These are phyloP conservation scores for Novymonas esmeraldas DNA, from an alignment of 208 protist genomes.

Conservation along the genomic window DNA sequence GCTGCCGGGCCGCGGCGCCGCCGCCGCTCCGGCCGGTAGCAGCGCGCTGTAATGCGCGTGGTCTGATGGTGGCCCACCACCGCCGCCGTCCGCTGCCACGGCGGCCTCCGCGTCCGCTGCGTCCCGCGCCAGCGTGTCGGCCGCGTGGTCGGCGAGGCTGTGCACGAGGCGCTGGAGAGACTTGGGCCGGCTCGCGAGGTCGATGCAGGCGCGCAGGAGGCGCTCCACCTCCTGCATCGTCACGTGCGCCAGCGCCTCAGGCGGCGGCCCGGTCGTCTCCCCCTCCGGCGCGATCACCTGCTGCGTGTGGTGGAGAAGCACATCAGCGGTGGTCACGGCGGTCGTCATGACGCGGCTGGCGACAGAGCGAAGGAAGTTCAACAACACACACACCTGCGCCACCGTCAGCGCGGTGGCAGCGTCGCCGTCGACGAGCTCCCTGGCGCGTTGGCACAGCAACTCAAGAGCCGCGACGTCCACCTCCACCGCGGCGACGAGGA, in stretches of 20 bases:
- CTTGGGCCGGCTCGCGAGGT: conserved; percentile 34
- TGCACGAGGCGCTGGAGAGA: conserved; percentile 5
- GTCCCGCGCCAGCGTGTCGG: conserved; percentile 10
- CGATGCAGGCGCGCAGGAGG: conserved; percentile 39
- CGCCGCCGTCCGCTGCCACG: too few species aligned
- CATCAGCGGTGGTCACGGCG: conserved; percentile 38
- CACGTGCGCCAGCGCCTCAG: conserved; percentile 11
- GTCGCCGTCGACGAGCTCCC: not conserved
- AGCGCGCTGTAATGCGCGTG: not conserved
- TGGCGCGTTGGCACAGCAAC: conserved; percentile 7
- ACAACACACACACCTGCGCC: conserved; percentile 29
- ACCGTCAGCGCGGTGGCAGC: conserved; percentile 17
- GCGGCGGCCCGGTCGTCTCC: not conserved
- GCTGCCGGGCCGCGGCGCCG: not conserved
- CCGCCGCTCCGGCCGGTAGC: not conserved
- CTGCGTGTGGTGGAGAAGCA: conserved; percentile 34
- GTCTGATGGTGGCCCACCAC: too few species aligned
- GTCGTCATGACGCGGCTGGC: conserved; percentile 14
- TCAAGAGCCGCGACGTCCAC: conserved; percentile 35
- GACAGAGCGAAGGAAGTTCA: conserved; percentile 30
- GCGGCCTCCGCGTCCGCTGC: too few species aligned
- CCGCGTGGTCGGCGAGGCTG: conserved; percentile 19
- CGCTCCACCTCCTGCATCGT: conserved; percentile 24
- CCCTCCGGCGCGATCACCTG: conserved; percentile 5
- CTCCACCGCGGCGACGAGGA: conserved; percentile 60